phyloP scores from a whole-genome alignment of 148 eudicot species.

The Rhododendron molle region DNA sequence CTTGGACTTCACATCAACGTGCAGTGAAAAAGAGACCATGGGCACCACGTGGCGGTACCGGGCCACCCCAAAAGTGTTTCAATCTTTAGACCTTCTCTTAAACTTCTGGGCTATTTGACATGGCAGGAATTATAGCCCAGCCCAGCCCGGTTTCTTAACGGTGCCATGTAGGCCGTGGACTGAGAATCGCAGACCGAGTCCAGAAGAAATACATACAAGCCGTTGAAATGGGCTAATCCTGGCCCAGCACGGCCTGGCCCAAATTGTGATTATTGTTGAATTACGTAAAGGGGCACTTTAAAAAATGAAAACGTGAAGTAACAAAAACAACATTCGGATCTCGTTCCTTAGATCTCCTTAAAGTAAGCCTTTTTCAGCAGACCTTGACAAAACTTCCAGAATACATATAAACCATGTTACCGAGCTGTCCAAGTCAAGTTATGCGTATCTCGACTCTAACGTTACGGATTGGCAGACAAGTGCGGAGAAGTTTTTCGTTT shows the following conservation, averaged over 20 bases:
- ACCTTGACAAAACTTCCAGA: background rate
- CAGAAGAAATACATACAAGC: background rate
- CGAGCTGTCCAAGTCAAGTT: background rate
- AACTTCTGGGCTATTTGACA: background rate
- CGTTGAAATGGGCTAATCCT: background rate
- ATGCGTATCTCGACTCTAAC: background rate
- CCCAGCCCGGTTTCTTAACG: background rate
- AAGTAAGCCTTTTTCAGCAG: background rate
- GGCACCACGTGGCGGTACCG: background rate
- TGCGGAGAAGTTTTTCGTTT: background rate
- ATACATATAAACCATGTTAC: too few species aligned
- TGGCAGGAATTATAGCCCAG: background rate
- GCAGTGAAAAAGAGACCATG: background rate
- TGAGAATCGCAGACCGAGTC: background rate
- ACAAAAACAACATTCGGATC: background rate
- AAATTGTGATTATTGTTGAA: background rate
- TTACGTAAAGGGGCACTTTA: background rate
- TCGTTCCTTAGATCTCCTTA: background rate
- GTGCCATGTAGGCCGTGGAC: background rate
- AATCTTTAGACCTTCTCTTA: background rate
- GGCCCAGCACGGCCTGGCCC: background rate
- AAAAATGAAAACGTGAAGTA: background rate
- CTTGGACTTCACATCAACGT: background rate
- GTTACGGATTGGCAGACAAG: background rate
- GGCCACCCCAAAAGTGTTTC: background rate